Evolutionary conservation across 208 protist species (phyloP).

Genomic region (Leishmania mexicana): DNA sequence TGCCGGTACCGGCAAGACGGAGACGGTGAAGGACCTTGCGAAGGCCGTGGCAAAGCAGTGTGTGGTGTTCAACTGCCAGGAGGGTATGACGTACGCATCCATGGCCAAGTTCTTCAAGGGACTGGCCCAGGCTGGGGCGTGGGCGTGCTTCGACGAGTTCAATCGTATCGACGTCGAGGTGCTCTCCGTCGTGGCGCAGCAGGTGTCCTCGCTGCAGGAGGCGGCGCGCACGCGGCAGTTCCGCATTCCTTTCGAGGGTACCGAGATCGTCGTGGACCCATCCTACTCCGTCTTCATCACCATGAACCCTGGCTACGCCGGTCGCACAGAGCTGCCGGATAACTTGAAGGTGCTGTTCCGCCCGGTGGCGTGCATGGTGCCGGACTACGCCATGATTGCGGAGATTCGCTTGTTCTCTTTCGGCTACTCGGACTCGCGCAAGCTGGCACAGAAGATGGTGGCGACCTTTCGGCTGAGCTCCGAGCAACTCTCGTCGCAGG

Average conservation of each 20-base stretch:
- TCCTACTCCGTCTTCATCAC: slow-evolving; percentile 97
- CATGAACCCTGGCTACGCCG: slow-evolving; percentile 99
- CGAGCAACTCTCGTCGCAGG: slow-evolving; percentile 97
- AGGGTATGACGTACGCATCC: slow-evolving; percentile 96
- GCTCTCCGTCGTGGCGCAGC: slow-evolving; percentile 96
- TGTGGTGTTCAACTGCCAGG: slow-evolving; percentile 98
- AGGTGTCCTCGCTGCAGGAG: slow-evolving; percentile 96
- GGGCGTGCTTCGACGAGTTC: slow-evolving; percentile 99
- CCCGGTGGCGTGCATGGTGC: slow-evolving; percentile 98
- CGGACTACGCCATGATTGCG: slow-evolving; percentile 99
- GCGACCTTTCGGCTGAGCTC: slow-evolving; percentile 97
- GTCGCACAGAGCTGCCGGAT: slow-evolving; percentile 97
- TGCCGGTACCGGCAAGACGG: slow-evolving; percentile 96
- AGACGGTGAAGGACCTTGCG: slow-evolving; percentile 97
- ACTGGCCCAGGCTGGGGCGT: slow-evolving; percentile 95
- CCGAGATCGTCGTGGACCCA: slow-evolving; percentile 94
- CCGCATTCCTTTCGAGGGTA: slow-evolving; percentile 95
- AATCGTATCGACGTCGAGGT: slow-evolving; percentile 98
- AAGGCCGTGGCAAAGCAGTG: slow-evolving; percentile 98
- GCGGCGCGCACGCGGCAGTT: slow-evolving; percentile 76
- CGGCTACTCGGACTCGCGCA: slow-evolving; percentile 96
- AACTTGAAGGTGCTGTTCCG: slow-evolving; percentile 98
- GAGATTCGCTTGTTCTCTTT: slow-evolving; percentile 98
- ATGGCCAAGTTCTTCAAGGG: slow-evolving; percentile 98
- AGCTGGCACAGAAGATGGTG: slow-evolving; percentile 97